A percentile compares a stretch with the other conserved stretches of the same genome.
Evolutionary conservation across 257 asterid species (phyloP).

Genomic region (Euphrasia confusa): DNA sequence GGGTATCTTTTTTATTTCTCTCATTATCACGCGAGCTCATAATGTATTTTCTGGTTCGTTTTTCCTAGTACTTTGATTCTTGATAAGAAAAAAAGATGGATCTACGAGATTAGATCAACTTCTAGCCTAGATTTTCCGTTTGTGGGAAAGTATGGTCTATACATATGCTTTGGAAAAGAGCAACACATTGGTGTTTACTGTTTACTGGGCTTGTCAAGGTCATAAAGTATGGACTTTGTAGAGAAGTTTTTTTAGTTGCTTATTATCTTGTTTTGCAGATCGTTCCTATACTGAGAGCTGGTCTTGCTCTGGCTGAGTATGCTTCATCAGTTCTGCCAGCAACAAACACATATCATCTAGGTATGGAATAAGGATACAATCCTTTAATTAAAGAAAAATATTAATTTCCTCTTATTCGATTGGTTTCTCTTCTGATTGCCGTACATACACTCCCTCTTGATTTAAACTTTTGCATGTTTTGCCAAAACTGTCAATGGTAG

Average conservation of each 20-base stretch:
- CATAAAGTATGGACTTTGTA: neutral
- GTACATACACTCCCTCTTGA: conserved; percentile 16
- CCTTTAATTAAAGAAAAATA: conserved; percentile 5
- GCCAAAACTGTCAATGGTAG: conserved; percentile 35
- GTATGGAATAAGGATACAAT: conserved; percentile 32
- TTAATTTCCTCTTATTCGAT: conserved; percentile 8
- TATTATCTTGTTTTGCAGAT: conserved; percentile 46
- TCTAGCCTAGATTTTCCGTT: neutral
- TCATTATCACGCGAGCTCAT: too few species aligned
- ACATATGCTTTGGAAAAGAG: conserved; percentile 3
- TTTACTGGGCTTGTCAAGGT: neutral
- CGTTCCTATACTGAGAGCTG: conserved; percentile 97
- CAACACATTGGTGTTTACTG: neutral
- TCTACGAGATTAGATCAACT: neutral
- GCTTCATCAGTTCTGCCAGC: conserved; percentile 86
- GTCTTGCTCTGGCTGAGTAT: conserved; percentile 95
- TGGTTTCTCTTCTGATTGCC: conserved; percentile 7
- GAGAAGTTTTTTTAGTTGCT: conserved; percentile 20
- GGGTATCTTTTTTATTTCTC: too few species aligned
- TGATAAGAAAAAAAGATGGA: conserved; percentile 1
- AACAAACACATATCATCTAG: conserved; percentile 78
- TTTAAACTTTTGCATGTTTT: conserved; percentile 3
- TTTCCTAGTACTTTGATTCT: too few species aligned
- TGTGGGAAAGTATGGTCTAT: neutral
- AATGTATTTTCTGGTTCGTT: too few species aligned